These are phyloP conservation scores for Thelonectria olida DNA, from an alignment of 2,329 filamentous ascomycete species.

Conservation along the genomic window DNA sequence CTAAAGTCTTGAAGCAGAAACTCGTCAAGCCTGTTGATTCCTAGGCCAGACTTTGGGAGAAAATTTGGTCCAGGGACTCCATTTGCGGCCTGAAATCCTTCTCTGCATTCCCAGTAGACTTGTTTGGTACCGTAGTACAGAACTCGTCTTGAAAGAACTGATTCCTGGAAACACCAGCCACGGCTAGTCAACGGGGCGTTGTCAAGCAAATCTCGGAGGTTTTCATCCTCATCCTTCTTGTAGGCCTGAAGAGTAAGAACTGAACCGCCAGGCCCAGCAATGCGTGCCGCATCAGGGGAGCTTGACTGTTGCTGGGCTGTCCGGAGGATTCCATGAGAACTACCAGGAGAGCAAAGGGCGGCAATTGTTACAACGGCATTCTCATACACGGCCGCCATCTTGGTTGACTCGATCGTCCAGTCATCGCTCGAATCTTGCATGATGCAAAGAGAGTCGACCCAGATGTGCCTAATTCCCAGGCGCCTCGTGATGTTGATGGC, in stretches of 20 bases:
- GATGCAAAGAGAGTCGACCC: constrained; percentile 18
- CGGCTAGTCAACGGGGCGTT: neutral
- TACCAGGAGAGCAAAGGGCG: neutral
- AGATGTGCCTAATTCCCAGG: constrained; percentile 7
- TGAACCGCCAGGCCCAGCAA: too few species aligned
- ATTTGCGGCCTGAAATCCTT: neutral
- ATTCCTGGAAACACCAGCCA: constrained; percentile 9
- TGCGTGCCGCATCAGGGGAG: too few species aligned
- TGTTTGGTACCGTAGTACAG: neutral
- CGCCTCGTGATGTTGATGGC: neutral
- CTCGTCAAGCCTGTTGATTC: neutral
- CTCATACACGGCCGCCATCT: constrained; percentile 19
- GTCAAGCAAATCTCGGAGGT: neutral
- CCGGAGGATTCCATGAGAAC: neutral
- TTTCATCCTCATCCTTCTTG: neutral
- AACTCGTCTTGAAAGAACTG: neutral
- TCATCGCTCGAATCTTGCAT: constrained; percentile 11
- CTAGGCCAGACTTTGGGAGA: neutral
- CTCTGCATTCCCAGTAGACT: constrained; percentile 3
- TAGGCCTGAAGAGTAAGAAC: too few species aligned
- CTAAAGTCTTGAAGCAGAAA: neutral
- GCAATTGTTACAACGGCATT: constrained; percentile 1
- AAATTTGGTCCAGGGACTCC: neutral
- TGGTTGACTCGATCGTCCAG: constrained; percentile 4
- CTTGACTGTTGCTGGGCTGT: too few species aligned